phyloP scores from a whole-genome alignment of 2,329 filamentous ascomycete species.

The Xylariaceae sp. region DNA sequence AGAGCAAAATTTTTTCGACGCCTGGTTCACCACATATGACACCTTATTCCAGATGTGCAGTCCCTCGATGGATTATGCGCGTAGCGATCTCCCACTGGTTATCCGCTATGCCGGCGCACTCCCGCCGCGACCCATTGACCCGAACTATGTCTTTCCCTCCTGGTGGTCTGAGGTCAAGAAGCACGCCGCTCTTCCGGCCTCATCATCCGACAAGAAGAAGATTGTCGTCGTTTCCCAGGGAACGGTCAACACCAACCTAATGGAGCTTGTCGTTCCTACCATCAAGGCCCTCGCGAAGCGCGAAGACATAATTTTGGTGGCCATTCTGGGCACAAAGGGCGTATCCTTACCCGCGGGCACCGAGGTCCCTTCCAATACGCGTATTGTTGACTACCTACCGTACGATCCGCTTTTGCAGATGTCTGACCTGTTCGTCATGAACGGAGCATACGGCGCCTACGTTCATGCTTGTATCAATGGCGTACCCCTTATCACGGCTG shows the following conservation, averaged over 20 bases:
- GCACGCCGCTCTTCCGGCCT: constrained; percentile 31
- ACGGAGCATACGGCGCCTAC: constrained; percentile 27
- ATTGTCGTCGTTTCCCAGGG: constrained; percentile 56
- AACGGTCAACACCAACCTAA: constrained; percentile 48
- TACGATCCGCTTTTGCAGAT: constrained; percentile 54
- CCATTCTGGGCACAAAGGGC: constrained; percentile 39
- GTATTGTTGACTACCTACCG: constrained; percentile 53
- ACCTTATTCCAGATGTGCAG: constrained; percentile 44
- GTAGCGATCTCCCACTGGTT: constrained; percentile 44
- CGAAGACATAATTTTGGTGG: constrained; percentile 48
- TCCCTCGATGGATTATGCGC: constrained; percentile 44
- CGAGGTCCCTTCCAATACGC: constrained; percentile 48
- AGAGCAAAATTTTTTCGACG: constrained; percentile 33
- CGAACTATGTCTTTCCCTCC: constrained; percentile 42
- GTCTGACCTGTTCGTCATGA: constrained; percentile 40
- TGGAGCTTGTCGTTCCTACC: constrained; percentile 52
- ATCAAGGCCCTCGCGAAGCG: constrained; percentile 49
- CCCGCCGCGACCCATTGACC: constrained; percentile 40
- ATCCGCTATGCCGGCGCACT: constrained; percentile 53
- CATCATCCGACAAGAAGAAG: constrained; percentile 38
- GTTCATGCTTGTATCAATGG: constrained; percentile 45
- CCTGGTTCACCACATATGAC: constrained; percentile 41
- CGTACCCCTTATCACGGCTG: constrained; percentile 28
- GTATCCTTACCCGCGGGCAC: constrained; percentile 36
- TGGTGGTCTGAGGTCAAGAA: constrained; percentile 53